Base-by-base conservation (phyloP, 108 stramenopile genomes). In the Ochromonas danica region DNA sequence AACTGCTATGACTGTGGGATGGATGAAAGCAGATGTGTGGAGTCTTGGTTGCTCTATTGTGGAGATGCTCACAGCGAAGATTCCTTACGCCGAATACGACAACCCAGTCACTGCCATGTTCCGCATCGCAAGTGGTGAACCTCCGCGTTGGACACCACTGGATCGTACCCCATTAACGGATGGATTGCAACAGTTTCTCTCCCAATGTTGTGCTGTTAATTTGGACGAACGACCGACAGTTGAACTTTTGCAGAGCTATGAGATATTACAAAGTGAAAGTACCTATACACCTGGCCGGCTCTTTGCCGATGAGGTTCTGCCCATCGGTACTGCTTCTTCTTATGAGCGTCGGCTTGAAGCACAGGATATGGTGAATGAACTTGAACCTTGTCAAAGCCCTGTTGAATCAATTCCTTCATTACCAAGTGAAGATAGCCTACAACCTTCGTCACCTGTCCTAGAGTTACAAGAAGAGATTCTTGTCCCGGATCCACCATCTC, bases 11-110 rank as follows among this genome's bases (percentile, higher is more conserved):
- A 43, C 42, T 22, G 27, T 35, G 1, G 86, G 86, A 25, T 89
- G 87, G 87, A 75, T 77, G 35, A 74, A 80, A 60, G 90, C 90
- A 1, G 90, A 90, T 85, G 81, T 90, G 28, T 90, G 90, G 90
- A 84, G 82, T 39, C 85, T 89, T 14, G 90, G 89, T 38, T 90
- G 90, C 81, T 89, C 90, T 36, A 80, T 90, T 33, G 82, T 90
- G 6, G 90, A 90, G 85, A 90, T 90, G 90, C 40, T 86, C 10
- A 90, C 90, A 10, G 90, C 86, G 22, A 36, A 78, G 28, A 77
- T 83, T 39, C 90, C 90, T 0, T 90, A 88, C 86, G 10, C 3
- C 40, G 70, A 87, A n/a, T 85, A 62, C 42, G 1, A 39, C 1
- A 82, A 87, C 57, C 81, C 86, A 27, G 41, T 87, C 33, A 81